phyloP scores from a whole-genome alignment of 169 alveolate species.

The Eimeria brunetti region DNA sequence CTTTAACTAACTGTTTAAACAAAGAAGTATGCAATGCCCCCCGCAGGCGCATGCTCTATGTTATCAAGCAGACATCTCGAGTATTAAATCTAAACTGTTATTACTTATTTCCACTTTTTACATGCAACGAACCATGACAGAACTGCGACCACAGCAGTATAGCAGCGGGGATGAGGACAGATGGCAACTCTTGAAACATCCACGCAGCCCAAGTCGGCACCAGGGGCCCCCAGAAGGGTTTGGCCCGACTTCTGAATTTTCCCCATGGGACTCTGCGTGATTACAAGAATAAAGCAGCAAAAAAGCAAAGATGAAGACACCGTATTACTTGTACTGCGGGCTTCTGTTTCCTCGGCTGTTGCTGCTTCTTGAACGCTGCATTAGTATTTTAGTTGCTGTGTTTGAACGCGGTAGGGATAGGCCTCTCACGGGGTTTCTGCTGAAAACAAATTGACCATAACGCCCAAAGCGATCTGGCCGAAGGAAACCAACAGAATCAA shows the following conservation, averaged over 20 bases:
- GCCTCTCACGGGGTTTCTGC: conserved; percentile 22
- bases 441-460: background rate
- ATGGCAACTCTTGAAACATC: conserved; percentile 51
- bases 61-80: too few species aligned
- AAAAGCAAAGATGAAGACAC: too few species aligned
- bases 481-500: background rate
- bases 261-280: conserved; percentile 29
- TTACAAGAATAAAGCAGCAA: background rate
- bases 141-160: conserved; percentile 15
- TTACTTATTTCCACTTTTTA: too few species aligned
- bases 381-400: background rate
- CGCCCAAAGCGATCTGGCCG: conserved; percentile 5
- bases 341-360: background rate
- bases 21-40: background rate
- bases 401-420: background rate
- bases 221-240: conserved; percentile 28
- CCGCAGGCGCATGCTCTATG: too few species aligned
- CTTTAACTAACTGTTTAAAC: background rate
- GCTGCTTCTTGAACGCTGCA: background rate
- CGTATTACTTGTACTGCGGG: too few species aligned
- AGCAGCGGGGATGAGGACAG: conserved; percentile 25
- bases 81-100: too few species aligned
- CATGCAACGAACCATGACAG: conserved; percentile 3
- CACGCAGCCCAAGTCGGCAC: conserved; percentile 52
- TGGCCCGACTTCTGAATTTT: conserved; percentile 6